Evolutionary conservation across 108 stramenopile species (phyloP).

Genomic region (Cyclostephanos invisitatus): DNA sequence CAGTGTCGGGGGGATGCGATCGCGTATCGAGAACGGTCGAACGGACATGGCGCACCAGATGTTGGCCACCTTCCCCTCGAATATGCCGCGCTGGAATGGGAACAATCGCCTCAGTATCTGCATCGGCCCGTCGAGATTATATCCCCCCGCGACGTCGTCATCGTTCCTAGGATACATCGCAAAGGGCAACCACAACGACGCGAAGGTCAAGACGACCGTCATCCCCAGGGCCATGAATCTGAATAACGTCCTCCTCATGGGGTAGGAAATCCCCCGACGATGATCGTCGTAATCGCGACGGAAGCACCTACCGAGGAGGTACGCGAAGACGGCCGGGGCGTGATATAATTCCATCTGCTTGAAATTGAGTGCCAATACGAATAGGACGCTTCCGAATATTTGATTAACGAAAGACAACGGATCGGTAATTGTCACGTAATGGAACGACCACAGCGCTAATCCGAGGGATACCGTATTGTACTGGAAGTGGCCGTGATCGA

Average conservation of each 20-base stretch:
- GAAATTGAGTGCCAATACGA: constrained; percentile 90
- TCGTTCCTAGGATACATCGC: constrained; percentile 20
- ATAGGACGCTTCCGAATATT: constrained; percentile 70
- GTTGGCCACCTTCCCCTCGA: constrained; percentile 96
- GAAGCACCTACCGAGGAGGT: constrained; percentile 80
- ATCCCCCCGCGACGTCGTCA: constrained; percentile 5
- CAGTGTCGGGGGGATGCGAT: constrained; percentile 50
- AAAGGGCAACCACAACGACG: constrained; percentile 81
- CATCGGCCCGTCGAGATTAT: constrained; percentile 37
- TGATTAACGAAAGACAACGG: constrained; percentile 46
- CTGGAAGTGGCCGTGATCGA: constrained; percentile 98
- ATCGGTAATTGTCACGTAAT: constrained; percentile 50
- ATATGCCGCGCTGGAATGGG: constrained; percentile 91
- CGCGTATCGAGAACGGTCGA: constrained; percentile 68
- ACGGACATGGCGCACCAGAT: constrained; percentile 86
- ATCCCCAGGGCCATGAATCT: constrained; percentile 65
- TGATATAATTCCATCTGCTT: constrained; percentile 97
- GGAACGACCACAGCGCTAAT: constrained; percentile 73
- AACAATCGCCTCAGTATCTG: constrained; percentile 82
- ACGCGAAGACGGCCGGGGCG: constrained; percentile 90
- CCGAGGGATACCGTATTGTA: constrained; percentile 93
- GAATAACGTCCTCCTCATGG: neutral
- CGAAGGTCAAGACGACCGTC: constrained; percentile 73
- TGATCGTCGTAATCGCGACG: neutral
- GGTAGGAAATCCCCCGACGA: neutral